These are phyloP conservation scores for Lentinula boryana DNA, from an alignment of 768 basidiomycete species.

Conservation along the genomic window DNA sequence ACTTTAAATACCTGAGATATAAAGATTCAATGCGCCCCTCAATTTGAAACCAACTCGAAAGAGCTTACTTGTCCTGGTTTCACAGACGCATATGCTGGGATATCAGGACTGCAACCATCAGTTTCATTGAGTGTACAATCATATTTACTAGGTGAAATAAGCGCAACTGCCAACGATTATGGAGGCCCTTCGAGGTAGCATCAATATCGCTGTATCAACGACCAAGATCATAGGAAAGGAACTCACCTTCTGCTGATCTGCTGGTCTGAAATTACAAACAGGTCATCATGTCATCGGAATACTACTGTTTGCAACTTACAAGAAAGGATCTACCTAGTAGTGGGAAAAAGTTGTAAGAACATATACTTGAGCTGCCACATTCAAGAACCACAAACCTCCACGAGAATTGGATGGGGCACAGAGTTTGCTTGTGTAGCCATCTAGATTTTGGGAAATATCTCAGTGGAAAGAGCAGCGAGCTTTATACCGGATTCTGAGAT, in stretches of 20 bases:
- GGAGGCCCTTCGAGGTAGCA: not conserved
- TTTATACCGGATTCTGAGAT: not conserved
- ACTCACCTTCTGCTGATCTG: constrained; percentile 63
- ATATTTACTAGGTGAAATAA: too few species aligned
- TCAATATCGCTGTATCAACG: too few species aligned
- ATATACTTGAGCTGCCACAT: too few species aligned
- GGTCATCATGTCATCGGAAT: not conserved
- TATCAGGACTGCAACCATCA: constrained; percentile 25
- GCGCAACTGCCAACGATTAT: constrained; percentile 5
- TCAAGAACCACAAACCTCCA: constrained; percentile 31
- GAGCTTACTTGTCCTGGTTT: constrained; percentile 50
- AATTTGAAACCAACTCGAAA: not conserved
- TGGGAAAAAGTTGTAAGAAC: not conserved
- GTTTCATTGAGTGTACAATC: not conserved
- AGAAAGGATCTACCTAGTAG: constrained; percentile 55
- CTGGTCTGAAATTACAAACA: constrained; percentile 25
- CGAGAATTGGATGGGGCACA: constrained; percentile 49
- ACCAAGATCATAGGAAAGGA: not conserved
- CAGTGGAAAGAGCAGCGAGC: not conserved
- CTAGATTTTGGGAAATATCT: constrained; percentile 14
- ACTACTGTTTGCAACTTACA: constrained; percentile 32
- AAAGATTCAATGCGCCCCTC: not conserved
- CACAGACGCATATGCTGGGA: constrained; percentile 55
- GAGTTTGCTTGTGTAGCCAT: constrained; percentile 62
- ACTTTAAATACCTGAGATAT: constrained; percentile 51